These are phyloP conservation scores for Hyphodiscus hymeniophilus DNA, from an alignment of 495 filamentous ascomycete species.

Conservation along the genomic window DNA sequence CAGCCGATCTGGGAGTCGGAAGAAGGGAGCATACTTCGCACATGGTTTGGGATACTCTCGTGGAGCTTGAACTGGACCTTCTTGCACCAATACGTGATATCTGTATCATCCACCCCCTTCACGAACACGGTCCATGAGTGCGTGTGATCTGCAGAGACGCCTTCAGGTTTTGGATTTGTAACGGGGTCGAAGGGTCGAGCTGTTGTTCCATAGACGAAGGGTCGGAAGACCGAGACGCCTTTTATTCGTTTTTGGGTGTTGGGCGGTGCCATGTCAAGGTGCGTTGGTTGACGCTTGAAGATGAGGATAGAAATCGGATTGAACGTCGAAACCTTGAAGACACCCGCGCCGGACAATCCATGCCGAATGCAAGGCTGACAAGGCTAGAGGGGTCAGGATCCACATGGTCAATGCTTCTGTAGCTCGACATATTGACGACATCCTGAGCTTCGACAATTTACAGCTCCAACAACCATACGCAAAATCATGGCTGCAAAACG, in stretches of 20 bases:
- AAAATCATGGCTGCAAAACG: conserved; percentile 49
- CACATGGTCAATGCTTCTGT: neutral
- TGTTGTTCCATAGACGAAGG: conserved; percentile 76
- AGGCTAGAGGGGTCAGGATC: too few relatives aligned
- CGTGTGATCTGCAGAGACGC: conserved; percentile 77
- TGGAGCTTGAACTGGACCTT: conserved; percentile 97
- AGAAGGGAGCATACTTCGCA: conserved; percentile 49
- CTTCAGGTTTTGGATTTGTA: conserved; percentile 48
- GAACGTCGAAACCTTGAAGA: too few relatives aligned
- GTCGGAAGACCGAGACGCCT: conserved; percentile 66
- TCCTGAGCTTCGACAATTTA: neutral
- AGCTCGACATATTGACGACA: neutral
- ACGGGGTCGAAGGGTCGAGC: conserved; percentile 61
- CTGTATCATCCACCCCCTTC: conserved; percentile 71
- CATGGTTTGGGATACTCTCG: conserved; percentile 83
- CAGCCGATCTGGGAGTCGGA: neutral
- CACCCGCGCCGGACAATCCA: too few relatives aligned
- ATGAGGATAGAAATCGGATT: too few relatives aligned
- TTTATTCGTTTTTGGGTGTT: conserved; percentile 46
- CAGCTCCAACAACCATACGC: neutral
- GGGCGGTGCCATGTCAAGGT: conserved; percentile 43
- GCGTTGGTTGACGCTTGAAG: too few relatives aligned
- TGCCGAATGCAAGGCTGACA: too few relatives aligned
- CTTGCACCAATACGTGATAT: conserved; percentile 91
- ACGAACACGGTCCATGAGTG: conserved; percentile 94